Evolutionary conservation across 768 basidiomycete species (phyloP), one percentile per base, ranked within the genome.

Genomic region (Pilatotrama ljubarskyi): DNA sequence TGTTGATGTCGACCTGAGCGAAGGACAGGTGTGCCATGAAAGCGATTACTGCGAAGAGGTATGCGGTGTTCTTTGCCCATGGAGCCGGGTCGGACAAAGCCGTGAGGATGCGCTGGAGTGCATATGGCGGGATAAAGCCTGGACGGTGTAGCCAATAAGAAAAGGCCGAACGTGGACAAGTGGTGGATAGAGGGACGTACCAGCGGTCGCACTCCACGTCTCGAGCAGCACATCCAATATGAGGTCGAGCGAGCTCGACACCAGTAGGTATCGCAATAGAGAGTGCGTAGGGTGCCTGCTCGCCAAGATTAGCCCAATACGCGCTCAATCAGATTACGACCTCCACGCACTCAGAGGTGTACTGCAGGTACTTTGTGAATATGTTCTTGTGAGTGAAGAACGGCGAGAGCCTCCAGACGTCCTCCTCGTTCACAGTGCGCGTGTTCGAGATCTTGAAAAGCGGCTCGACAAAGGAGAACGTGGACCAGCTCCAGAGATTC

Each of bases 111-210:
- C 84, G 77, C 70, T 84, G 79, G 5, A 88, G 71, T 0, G 86
- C 84, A 69, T 84, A 90, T 2, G 85, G 77, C 17, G 85, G 86
- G 9, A 88, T 78, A 67, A 87, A 89, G 0, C 85, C 86, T 87
- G 62, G 11, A 50, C 62, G 37, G 36, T 5, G 72, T 68, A 70
- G 22, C 26, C 26, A 38, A 17, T 14, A 29, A 9, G 24, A 8
- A 36, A 40, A 26, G 5, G 42, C 10, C 8, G 22, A 40, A 15
- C 43, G 38, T 40, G 48, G n/a, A n/a, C n/a, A n/a, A 55, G 20
- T n/a, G 48, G 15, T 35, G 26, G 54, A 37, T 32, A 5, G 29
- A 4, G 29, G 29, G 57, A 80, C 81, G 18, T 35, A 73, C 75
- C 82, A 51, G 83, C 72, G 40, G 82, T 70, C 50, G 84, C 83